These are phyloP conservation scores for Backusella mclennaniae DNA, from an alignment of 192 early-diverging fungal genomes.

Conservation along the genomic window DNA sequence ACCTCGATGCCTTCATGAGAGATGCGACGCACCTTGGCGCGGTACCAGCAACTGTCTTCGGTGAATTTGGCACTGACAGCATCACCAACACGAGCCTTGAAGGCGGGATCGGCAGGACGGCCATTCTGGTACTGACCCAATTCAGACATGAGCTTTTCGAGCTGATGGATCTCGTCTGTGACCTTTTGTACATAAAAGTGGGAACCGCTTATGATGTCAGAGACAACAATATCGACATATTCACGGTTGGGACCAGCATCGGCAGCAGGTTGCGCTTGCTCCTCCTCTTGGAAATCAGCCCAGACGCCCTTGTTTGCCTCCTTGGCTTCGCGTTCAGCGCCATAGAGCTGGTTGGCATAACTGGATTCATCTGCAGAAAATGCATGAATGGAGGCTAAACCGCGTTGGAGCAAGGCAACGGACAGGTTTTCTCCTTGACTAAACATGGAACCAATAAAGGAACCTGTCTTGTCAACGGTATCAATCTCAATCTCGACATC, in stretches of 20 bases:
- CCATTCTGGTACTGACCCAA: constrained; percentile 63
- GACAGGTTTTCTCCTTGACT: constrained; percentile 71
- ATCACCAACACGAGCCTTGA: constrained; percentile 67
- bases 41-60: constrained; percentile 87
- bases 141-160: constrained; percentile 85
- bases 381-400: constrained; percentile 81
- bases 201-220: constrained; percentile 58
- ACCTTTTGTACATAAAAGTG: constrained; percentile 67
- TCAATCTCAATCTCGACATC: constrained; percentile 93
- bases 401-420: constrained; percentile 70
- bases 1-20: constrained; percentile 69
- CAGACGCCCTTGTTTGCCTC: constrained; percentile 68
- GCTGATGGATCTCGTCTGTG: constrained; percentile 51
- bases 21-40: constrained; percentile 74
- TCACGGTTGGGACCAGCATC: constrained; percentile 60
- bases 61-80: constrained; percentile 83
- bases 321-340: constrained; percentile 80
- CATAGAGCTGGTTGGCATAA: constrained; percentile 64
- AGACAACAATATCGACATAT: constrained; percentile 73
- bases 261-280: constrained; percentile 41
- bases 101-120: constrained; percentile 35
- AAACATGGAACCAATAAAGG: constrained; percentile 90
- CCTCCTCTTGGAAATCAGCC: constrained; percentile 52
- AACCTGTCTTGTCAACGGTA: constrained; percentile 85
- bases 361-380: constrained; percentile 85